Percentiles rank a stretch among this genome's conserved stretches.
These are phyloP conservation scores for Lipomyces yamanashiensis DNA, from an alignment of 805 yeast species.

Conservation along the genomic window DNA sequence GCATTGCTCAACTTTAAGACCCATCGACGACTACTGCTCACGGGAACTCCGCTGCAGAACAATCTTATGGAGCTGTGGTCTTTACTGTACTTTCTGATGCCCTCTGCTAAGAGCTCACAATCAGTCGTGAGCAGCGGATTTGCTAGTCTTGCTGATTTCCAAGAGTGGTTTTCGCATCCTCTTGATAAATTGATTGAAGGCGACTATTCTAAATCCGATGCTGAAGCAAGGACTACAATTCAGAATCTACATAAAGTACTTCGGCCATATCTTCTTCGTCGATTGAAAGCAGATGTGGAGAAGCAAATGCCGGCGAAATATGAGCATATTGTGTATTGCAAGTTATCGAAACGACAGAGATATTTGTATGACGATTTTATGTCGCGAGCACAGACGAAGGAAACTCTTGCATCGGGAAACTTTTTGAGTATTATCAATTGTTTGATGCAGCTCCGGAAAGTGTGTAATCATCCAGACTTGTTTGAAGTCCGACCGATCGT, in stretches of 20 bases:
- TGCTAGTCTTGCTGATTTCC: conserved; percentile 94
- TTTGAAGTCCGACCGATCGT: conserved; percentile 95
- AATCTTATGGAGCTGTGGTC: conserved; percentile 97
- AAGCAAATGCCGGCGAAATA: conserved; percentile 98
- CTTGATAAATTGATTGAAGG: conserved; percentile 90
- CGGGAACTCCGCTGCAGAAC: conserved; percentile 97
- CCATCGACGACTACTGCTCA: conserved; percentile 79
- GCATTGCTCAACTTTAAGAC: conserved; percentile 92
- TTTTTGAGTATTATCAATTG: conserved; percentile 94
- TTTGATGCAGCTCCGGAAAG: conserved; percentile 95
- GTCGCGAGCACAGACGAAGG: conserved; percentile 94
- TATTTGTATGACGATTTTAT: conserved; percentile 93
- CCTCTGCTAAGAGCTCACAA: conserved; percentile 62
- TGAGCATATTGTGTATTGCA: conserved; percentile 92
- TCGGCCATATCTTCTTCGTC: conserved; percentile 87
- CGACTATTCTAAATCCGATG: conserved; percentile 53
- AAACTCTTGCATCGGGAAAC: conserved; percentile 91
- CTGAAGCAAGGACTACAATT: conserved; percentile 83
- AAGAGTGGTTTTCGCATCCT: conserved; percentile 82
- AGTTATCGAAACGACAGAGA: conserved; percentile 89
- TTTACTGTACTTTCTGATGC: conserved; percentile 91
- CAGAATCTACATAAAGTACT: conserved; percentile 88
- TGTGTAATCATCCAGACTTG: conserved; percentile 93
- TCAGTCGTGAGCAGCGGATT: conserved; percentile 88
- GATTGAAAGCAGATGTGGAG: conserved; percentile 95